Conservation (phyloP, 2,329 filamentous ascomycete genomes). For the Albifimbria verrucaria region DNA sequence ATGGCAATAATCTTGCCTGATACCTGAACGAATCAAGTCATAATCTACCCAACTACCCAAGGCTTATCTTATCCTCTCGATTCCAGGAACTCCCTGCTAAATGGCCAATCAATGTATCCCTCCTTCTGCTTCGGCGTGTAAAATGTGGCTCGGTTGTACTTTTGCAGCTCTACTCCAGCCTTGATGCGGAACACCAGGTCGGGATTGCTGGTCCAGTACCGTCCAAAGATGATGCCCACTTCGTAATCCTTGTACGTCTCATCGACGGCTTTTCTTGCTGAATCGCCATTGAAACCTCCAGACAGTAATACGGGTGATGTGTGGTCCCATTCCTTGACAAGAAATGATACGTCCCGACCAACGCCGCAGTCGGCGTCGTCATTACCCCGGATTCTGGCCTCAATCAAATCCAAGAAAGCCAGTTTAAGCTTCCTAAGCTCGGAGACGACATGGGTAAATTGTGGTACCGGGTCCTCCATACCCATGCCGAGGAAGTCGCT, state of each 20-base stretch:
- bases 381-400: slow-evolving; percentile 48
- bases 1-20: no score
- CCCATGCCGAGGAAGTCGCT: slow-evolving; percentile 58
- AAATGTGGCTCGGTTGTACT: slow-evolving; percentile 24
- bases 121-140: slow-evolving; percentile 17
- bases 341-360: slow-evolving; percentile 20
- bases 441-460: slow-evolving; percentile 56
- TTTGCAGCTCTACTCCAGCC: slow-evolving; percentile 19
- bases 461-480: slow-evolving; percentile 56
- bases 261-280: slow-evolving; percentile 23
- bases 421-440: slow-evolving; percentile 51
- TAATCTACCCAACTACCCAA: no score
- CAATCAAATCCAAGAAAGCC: slow-evolving; percentile 59
- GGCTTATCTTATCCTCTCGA: not conserved
- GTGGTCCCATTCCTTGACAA: slow-evolving; percentile 23
- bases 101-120: slow-evolving; percentile 11
- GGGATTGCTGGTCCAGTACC: slow-evolving; percentile 26
- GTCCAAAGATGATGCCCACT: slow-evolving; percentile 20
- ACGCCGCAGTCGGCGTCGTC: slow-evolving; percentile 34
- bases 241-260: slow-evolving; percentile 13
- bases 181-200: slow-evolving; percentile 26
- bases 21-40: no score
- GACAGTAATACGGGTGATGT: slow-evolving; percentile 26
- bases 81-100: slow-evolving; percentile 14
- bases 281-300: slow-evolving; percentile 25